phyloP scores from a whole-genome alignment of 2,329 filamentous ascomycete genomes.

The Alternaria consortialis region DNA sequence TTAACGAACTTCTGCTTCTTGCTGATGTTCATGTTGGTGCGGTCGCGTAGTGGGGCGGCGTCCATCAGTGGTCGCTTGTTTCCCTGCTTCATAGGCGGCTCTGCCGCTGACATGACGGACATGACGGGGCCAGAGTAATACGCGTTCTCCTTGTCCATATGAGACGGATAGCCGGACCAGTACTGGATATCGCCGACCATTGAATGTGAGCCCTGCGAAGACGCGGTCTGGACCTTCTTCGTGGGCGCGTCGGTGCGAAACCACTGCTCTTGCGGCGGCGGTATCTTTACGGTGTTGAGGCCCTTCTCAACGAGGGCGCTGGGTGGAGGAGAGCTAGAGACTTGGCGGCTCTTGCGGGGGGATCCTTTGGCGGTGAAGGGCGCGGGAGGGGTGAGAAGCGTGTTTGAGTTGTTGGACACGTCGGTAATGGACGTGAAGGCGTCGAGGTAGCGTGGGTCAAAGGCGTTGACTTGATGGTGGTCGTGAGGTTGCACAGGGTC shows the following conservation, averaged over 20 bases:
- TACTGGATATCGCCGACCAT: conserved; percentile 62
- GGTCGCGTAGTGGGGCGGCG: conserved; percentile 75
- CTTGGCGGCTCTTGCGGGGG: conserved; percentile 70
- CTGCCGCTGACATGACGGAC: conserved; percentile 33
- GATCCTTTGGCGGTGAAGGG: conserved; percentile 66
- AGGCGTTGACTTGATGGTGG: conserved; percentile 55
- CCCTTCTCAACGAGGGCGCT: conserved; percentile 68
- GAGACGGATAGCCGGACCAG: conserved; percentile 58
- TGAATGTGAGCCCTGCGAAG: conserved; percentile 49
- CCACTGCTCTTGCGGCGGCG: conserved; percentile 66
- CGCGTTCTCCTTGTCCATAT: conserved; percentile 61
- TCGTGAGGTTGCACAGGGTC: conserved; percentile 58
- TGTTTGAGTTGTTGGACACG: conserved; percentile 66
- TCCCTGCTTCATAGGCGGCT: conserved; percentile 42
- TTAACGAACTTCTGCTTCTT: conserved; percentile 71
- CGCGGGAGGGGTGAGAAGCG: conserved; percentile 71
- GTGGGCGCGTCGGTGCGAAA: conserved; percentile 72
- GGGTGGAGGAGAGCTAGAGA: conserved; percentile 66
- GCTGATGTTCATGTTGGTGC: conserved; percentile 45
- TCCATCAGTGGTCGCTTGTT: conserved; percentile 74
- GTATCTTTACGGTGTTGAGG: conserved; percentile 73
- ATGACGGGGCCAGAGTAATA: conserved; percentile 51
- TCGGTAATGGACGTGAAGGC: conserved; percentile 54
- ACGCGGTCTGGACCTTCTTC: conserved; percentile 67
- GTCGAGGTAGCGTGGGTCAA: conserved; percentile 63